A percentile compares a stretch with the other conserved stretches of the same genome.
These are phyloP conservation scores for Talaromyces adpressus DNA, from an alignment of 495 filamentous ascomycete species.

Conservation along the genomic window DNA sequence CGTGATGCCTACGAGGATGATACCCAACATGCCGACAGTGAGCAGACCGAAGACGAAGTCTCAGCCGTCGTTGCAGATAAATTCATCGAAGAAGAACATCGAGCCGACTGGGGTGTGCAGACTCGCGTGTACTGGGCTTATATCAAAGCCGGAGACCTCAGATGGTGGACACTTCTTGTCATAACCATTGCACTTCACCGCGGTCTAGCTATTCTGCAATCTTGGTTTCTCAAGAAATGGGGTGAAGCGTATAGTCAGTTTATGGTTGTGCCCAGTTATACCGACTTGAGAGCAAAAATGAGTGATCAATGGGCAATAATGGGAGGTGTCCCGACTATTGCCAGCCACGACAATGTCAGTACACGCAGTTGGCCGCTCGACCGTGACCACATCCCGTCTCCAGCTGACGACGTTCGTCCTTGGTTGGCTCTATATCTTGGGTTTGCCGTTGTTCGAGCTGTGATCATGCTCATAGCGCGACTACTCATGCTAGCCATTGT, in stretches of 20 bases:
- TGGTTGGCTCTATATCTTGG: slow-evolving; percentile 65
- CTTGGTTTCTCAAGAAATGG: slow-evolving; percentile 83
- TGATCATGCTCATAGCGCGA: slow-evolving; percentile 46
- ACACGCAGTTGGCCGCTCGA: slow-evolving; percentile 3
- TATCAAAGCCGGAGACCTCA: slow-evolving; percentile 65
- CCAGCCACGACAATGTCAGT: slow-evolving; percentile 34
- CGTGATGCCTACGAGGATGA: slow-evolving; percentile 18
- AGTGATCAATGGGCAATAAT: neutral
- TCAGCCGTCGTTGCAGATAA: slow-evolving; percentile 55
- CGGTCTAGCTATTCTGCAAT: slow-evolving; percentile 49
- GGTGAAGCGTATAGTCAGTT: slow-evolving; percentile 60
- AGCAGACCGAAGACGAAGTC: slow-evolving; percentile 34
- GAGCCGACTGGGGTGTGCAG: slow-evolving; percentile 69
- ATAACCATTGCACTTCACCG: slow-evolving; percentile 53
- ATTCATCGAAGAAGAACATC: slow-evolving; percentile 75
- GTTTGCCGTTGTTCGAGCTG: slow-evolving; percentile 51
- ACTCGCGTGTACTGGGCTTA: slow-evolving; percentile 74
- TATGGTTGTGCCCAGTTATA: slow-evolving; percentile 10
- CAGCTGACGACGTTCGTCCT: slow-evolving; percentile 58
- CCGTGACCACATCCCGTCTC: slow-evolving; percentile 46
- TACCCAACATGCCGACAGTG: slow-evolving; percentile 23
- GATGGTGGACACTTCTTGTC: slow-evolving; percentile 62
- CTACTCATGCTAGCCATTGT: slow-evolving; percentile 60
- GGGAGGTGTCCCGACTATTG: neutral
- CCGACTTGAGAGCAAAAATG: slow-evolving; percentile 1